Base-by-base conservation (phyloP, 331 rosid genomes). In the Malus hybrid region DNA sequence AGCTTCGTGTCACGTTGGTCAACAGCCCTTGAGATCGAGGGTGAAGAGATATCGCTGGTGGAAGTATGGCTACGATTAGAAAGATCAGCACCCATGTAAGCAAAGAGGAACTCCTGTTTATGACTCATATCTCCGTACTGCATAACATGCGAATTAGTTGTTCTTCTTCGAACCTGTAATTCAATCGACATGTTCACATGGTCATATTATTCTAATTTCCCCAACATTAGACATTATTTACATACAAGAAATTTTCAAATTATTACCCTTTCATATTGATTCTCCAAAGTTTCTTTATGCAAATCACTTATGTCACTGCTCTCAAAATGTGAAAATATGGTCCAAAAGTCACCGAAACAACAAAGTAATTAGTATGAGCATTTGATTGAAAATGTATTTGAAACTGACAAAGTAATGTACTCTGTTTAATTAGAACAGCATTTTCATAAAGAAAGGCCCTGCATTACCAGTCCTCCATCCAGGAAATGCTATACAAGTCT, bases 111-210 rank as follows among this genome's bases (percentile, higher is more conserved):
- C 32, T 85, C 71, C 0, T 67, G 61, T 16, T 12, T 48, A 0
- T 79, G 29, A 6, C 65, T 80, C 65, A 1, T 34, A 50, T 84
- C 83, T 68, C 97, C 97, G 57, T 75, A 90, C 78, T 80, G 68
- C 90, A 57, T 86, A 20, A 92, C 97, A 70, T 85, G 91, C 81
- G 97, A 90, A 2, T 0, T 1, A 19, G 61, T 11, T 3, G 92
- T 82, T 80, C 88, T 92, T 16, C 39, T 6, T 0, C 75, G 82
- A 44, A 92, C 88, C 97, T 81, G 73, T 66, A 34, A 50, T 55
- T 50, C 29, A 28, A 28, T 28, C 29, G 29, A 29, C 69, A 71
- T 65, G 48, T 13, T 42, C 48, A 22, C 57, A 66, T 67, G 52
- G 28, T n/a, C 28, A 60, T 39, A 39, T 39, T 39, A 39, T 5